These are phyloP conservation scores for Lolium multiflorum DNA, from an alignment of 176 grass and related monocot genomes.

Conservation along the genomic window DNA sequence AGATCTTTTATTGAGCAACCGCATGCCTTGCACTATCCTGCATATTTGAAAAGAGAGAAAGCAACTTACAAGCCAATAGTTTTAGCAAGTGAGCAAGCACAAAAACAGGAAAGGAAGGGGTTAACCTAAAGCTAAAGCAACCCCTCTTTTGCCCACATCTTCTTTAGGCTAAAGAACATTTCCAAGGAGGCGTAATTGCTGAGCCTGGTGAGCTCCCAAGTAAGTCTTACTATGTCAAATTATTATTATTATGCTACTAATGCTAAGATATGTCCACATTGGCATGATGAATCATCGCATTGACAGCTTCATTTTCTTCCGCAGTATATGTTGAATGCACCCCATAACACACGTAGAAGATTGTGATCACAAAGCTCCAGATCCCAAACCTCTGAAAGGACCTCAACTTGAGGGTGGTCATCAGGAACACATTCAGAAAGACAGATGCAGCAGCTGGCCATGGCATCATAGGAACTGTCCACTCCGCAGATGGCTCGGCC, in stretches of 20 bases:
- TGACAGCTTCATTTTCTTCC: constrained; percentile 72
- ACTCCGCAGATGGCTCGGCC: constrained; percentile 43
- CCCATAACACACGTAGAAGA: constrained; percentile 81
- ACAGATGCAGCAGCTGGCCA: constrained; percentile 89
- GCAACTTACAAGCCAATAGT: constrained; percentile 43
- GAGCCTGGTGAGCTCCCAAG: constrained; percentile 18
- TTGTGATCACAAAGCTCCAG: constrained; percentile 56
- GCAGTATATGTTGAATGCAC: constrained; percentile 85
- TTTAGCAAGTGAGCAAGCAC: constrained; percentile 51
- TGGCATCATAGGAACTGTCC: constrained; percentile 93
- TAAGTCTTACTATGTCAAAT: constrained; percentile 6
- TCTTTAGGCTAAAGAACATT: constrained; percentile 37
- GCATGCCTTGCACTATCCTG: constrained; percentile 36
- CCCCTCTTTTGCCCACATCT: constrained; percentile 35
- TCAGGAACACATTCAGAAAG: constrained; percentile 89
- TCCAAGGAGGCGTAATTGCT: constrained; percentile 22
- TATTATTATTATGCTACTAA: constrained; percentile 7
- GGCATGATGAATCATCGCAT: constrained; percentile 50
- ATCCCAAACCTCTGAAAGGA: constrained; percentile 80
- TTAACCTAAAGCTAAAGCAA: constrained; percentile 45
- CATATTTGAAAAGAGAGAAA: constrained; percentile 43
- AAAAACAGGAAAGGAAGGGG: constrained; percentile 43
- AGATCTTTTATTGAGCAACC: constrained; percentile 18
- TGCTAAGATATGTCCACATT: constrained; percentile 56
- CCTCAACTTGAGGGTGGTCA: constrained; percentile 70